Evolutionary conservation across 352 stramenopile genomes (phyloP), one percentile per base, ranked within the genome.

Genomic region (Phytophthora sansomeana): DNA sequence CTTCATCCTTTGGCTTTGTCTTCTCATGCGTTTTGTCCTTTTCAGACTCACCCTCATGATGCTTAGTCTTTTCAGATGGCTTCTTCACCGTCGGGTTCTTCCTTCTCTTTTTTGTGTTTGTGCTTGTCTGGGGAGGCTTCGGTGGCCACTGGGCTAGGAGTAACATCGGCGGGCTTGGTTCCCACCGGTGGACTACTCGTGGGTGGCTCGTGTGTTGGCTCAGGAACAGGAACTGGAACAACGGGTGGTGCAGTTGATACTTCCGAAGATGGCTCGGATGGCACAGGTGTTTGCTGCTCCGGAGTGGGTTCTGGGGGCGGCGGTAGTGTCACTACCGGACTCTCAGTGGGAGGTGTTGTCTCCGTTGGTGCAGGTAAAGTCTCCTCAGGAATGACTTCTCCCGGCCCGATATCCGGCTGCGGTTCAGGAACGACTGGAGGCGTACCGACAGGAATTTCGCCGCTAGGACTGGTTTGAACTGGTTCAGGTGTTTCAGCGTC

Each of bases 61-160:
- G 63, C 29, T 68, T 58, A 4, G 48, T 11, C 16, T 44, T 53
- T 32, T 42, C 41, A 10, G 19, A 17, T 19, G 56, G 46, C 42
- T 65, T 42, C 17, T 67, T 47, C 14, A 63, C 43, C 11, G 86
- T 67, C 21, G 5, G 58, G 46, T 21, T 50, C 42, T 39, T 63
- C 36, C 29, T 58, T 48, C 17, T 68, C 51, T 8, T 68, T 68
- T 32, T 57, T 74, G 19, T 63, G 38, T 17, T 75, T 72, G 11
- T 47, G 30, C n/a, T 65, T 68, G 16, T 52, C 35, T 3, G 67
- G 35, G 19, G 53, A 17, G 26, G 11, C 54, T 51, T 52, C 49
- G n/a, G 30, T 59, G 21, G 48, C 38, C 17, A 33, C 38, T 26
- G 58, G 42, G 24, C 44, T 32, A 13, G 30, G 41, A 28, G 35